These are phyloP conservation scores for Crataegus laevigata DNA, from an alignment of 306 rosid species.

Conservation along the genomic window DNA sequence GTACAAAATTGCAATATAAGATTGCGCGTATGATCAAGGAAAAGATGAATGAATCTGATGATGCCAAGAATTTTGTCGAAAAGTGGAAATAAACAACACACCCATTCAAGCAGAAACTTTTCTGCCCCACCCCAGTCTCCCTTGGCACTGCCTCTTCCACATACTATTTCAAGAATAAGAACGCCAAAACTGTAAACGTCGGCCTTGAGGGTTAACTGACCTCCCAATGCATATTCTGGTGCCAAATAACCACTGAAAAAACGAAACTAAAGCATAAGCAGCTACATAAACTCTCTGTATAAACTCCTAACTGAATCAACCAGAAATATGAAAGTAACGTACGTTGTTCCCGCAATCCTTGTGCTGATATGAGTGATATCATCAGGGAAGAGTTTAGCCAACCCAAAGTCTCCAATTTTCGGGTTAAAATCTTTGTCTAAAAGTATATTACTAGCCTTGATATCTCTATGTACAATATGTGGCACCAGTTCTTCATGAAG, in stretches of 20 bases:
- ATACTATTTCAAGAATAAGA: conserved; percentile 74
- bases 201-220: conserved; percentile 83
- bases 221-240: conserved; percentile 94
- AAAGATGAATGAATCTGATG: not conserved
- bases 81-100: conserved; percentile 7
- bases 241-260: conserved; percentile 85
- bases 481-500: conserved; percentile 91
- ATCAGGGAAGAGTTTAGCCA: conserved; percentile 95
- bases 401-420: conserved; percentile 92
- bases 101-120: conserved; percentile 75
- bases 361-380: conserved; percentile 94
- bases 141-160: conserved; percentile 65
- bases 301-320: not conserved
- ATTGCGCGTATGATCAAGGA: not conserved
- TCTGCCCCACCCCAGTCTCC: conserved; percentile 45
- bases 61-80: not conserved
- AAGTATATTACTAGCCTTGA: conserved; percentile 90
- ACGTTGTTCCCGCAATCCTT: conserved; percentile 97
- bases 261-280: conserved; percentile 18
- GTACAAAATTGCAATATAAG: not conserved
- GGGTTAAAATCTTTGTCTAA: conserved; percentile 67
- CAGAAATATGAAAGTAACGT: conserved; percentile 31
- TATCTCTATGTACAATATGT: conserved; percentile 90
- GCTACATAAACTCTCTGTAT: not conserved
- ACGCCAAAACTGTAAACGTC: conserved; percentile 90